Base-by-base conservation (phyloP, 768 basidiomycete species). In the Fomitopsis serialis region DNA sequence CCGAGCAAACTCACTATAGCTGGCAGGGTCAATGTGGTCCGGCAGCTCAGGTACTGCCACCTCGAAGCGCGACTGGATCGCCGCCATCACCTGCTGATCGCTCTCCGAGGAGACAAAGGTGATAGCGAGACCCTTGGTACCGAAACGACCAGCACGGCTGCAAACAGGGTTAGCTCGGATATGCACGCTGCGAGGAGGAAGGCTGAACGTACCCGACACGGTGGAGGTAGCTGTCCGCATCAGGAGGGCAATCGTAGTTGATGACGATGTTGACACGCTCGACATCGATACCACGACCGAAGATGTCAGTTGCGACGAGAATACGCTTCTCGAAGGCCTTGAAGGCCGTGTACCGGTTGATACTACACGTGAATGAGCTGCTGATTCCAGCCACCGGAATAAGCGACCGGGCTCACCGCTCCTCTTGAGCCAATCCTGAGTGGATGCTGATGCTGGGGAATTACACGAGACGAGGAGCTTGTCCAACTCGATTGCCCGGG, bases 271-370 rank as follows among this genome's bases (percentile, higher is more conserved):
- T 99, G 63, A 99, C 97, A 56, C 97, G 93, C 70, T 99, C 97
- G 21, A 99, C 96, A 74, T 99, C 97, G 59, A 99, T 99, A 60
- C 96, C 97, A 70, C 97, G 92, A 55, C 97, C 97, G 57, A 99
- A 99, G 60, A 99, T 98, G 69, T 99, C 97, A 19, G 97, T 99
- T 19, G 95, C 96, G 40, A 99, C 97, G 19, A 99, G 80, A 59
- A 99, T 98, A 59, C 97, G 93, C 75, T 98, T 99, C 77, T 99
- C 97, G 61, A 99, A 99, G 17, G 92, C 91, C 74, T 99, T 99
- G 81, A 99, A 99, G 35, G 95, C 92, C 24, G 91, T 90, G 74
- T 98, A 99, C 15, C 96, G 90, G 53, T 80, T 81, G 69, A 99
- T 98, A 54, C 94, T 96, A 60, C 29, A 45, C 6, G 47, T 46